Evolutionary conservation across 2,329 filamentous ascomycete genomes (phyloP), one percentile per base, ranked within the genome.

Genomic region (Myrmaecium sp.): DNA sequence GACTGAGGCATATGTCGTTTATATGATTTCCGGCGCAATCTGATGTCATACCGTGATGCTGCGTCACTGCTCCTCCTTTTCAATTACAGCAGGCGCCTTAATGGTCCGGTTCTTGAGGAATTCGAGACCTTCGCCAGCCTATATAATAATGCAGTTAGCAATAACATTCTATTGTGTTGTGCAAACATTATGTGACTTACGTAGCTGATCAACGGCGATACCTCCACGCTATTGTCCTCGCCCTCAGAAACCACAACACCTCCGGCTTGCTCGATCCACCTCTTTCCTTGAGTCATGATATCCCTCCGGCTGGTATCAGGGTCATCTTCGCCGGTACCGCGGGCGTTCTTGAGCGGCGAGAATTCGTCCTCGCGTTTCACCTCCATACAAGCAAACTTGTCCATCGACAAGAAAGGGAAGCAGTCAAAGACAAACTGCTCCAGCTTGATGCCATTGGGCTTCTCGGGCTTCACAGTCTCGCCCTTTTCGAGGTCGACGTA

Each of bases 381-480:
- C 58, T 98, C 89, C 59, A 95, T 76, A 55, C 75, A 92, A 14
- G 84, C 89, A 47, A 98, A 98, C 58, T 91, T 83, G 38, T 74
- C 66, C 36, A 98, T 70, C 11, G 74, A 60, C 27, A 92, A 63
- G 62, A 86, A 68, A 33, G 86, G 84, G 66, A 98, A 98, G 47
- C 92, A 89, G 50, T 98, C 89, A 49, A 98, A 98, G 33, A 98
- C 84, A 44, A 95, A 98, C 57, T 95, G 89, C 66, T 98, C 89
- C 20, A 98, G 70, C 66, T 98, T 98, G 67, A 98, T 84, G 39
- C 89, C 89, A 48, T 98, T 98, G 37, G 89, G 82, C 60, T 83
- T 89, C 52, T 83, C 74, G 3, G 86, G 83, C 66, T 93, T 93
- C 54, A 93, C 62, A 1, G 70, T 69, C 51, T 81, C 74, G 36